A percentile compares a stretch with the other conserved stretches of the same genome.
phyloP scores from a whole-genome alignment of 768 basidiomycete genomes.

The Astraeus odoratus region DNA sequence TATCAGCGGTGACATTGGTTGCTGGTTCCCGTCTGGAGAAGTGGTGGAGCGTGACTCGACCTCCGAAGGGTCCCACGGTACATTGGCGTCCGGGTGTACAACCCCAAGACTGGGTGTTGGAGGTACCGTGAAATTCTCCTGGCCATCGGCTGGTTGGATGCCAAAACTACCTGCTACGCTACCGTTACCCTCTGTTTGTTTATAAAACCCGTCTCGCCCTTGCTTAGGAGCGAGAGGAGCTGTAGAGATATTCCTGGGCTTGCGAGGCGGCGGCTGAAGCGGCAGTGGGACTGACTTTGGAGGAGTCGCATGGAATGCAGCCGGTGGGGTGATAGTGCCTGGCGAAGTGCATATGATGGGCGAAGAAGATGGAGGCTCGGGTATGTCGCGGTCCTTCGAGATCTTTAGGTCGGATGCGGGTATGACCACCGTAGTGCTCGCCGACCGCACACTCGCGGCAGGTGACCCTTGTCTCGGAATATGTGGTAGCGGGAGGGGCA shows the following conservation, averaged over 20 bases:
- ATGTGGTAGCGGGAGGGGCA: slow-evolving; percentile 23
- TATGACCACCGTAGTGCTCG: slow-evolving; percentile 13
- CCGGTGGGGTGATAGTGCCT: slow-evolving; percentile 13
- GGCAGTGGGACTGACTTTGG: slow-evolving; percentile 25
- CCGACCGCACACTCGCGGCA: slow-evolving; percentile 20
- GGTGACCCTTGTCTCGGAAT: slow-evolving; percentile 15
- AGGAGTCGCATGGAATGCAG: slow-evolving; percentile 24
- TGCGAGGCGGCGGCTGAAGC: slow-evolving; percentile 29
- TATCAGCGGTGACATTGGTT: background rate
- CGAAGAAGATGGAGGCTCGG: slow-evolving; percentile 9
- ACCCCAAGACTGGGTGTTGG: background rate
- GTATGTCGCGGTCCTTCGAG: slow-evolving; percentile 30
- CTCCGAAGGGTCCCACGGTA: slow-evolving; percentile 6
- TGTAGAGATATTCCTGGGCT: slow-evolving; percentile 14
- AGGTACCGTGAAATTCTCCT: slow-evolving; percentile 3
- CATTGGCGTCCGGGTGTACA: background rate
- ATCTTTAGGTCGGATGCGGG: slow-evolving; percentile 31
- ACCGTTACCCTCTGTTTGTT: slow-evolving; percentile 19
- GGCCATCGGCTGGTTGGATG: slow-evolving; percentile 9
- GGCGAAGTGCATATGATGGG: slow-evolving; percentile 24
- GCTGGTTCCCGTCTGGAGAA: slow-evolving; percentile 1
- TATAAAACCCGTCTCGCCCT: slow-evolving; percentile 17
- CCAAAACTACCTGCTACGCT: slow-evolving; percentile 27
- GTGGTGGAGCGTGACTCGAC: background rate
- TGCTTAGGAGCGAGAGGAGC: slow-evolving; percentile 1